Conservation (phyloP, 495 filamentous ascomycete species). For the Massariosphaeria phaeospora region DNA sequence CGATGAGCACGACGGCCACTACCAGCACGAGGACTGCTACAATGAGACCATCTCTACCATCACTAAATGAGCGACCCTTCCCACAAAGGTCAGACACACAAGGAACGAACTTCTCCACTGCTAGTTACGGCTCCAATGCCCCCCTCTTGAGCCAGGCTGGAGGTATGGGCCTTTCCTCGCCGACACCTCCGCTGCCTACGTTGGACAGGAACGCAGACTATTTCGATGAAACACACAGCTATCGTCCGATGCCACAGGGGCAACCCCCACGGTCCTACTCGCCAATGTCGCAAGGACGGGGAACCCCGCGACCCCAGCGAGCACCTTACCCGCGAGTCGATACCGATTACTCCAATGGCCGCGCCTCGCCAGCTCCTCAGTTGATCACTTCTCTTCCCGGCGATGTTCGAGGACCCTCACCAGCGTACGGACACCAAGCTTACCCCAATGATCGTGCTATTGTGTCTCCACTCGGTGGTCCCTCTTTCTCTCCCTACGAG, state of each 20-base stretch:
- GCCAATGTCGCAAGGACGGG: constrained; percentile 25
- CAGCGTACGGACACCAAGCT: constrained; percentile 13
- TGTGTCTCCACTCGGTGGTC: constrained; percentile 14
- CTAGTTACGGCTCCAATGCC: constrained; percentile 53
- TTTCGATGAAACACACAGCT: constrained; percentile 5
- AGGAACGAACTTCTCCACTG: constrained; percentile 41
- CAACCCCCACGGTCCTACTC: constrained; percentile 19
- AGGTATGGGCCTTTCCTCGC: constrained; percentile 47
- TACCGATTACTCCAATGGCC: constrained; percentile 16
- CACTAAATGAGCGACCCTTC: constrained; percentile 36
- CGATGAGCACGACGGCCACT: constrained; percentile 21
- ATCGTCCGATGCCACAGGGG: constrained; percentile 8
- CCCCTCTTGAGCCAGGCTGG: constrained; percentile 57
- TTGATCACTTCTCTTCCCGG: constrained; percentile 22
- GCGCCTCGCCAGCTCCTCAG: constrained; percentile 21
- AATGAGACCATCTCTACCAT: constrained; percentile 44
- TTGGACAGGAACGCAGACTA: constrained; percentile 26
- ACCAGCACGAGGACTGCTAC: constrained; percentile 5
- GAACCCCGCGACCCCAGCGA: constrained; percentile 17
- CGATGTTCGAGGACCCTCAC: constrained; percentile 12
- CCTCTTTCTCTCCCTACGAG: constrained; percentile 27
- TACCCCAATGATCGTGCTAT: neutral
- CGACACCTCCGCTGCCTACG: constrained; percentile 29
- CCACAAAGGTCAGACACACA: constrained; percentile 45
- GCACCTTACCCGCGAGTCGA: constrained; percentile 20